phyloP scores from a whole-genome alignment of 495 filamentous ascomycete species.

The Aspergillus asperescens region DNA sequence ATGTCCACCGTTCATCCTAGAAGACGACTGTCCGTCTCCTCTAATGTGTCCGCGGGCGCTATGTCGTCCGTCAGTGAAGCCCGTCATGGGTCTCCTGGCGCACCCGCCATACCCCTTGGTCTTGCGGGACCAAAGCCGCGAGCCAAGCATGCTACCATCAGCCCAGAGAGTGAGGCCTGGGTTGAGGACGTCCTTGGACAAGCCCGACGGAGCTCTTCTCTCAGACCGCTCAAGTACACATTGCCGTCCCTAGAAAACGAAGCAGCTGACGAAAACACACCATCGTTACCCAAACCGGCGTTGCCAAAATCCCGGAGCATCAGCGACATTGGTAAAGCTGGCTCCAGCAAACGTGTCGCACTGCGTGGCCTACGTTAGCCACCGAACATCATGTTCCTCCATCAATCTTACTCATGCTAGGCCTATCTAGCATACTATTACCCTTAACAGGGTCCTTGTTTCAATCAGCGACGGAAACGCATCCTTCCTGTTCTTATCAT shows the following conservation, averaged over 20 bases:
- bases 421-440: no score
- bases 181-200: conserved; percentile 44
- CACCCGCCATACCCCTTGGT: conserved; percentile 36
- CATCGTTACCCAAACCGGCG: conserved; percentile 26
- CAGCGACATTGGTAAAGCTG: conserved; percentile 36
- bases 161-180: conserved; percentile 49
- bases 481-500: neutral
- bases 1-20: conserved; percentile 20
- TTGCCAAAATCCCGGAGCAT: conserved; percentile 38
- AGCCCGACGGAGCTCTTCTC: conserved; percentile 36
- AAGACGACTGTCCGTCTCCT: conserved; percentile 38
- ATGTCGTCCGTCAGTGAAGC: conserved; percentile 24
- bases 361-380: conserved; percentile 33
- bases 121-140: conserved; percentile 46
- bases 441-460: neutral
- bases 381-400: conserved; percentile 6
- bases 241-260: conserved; percentile 17
- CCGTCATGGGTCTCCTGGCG: conserved; percentile 17
- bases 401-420: neutral
- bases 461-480: neutral
- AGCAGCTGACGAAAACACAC: neutral
- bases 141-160: conserved; percentile 42
- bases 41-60: conserved; percentile 32
- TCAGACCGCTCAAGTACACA: conserved; percentile 20
- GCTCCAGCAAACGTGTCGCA: conserved; percentile 35